phyloP scores from a whole-genome alignment of 345 rosid species.

The Eucalyptus pumila region DNA sequence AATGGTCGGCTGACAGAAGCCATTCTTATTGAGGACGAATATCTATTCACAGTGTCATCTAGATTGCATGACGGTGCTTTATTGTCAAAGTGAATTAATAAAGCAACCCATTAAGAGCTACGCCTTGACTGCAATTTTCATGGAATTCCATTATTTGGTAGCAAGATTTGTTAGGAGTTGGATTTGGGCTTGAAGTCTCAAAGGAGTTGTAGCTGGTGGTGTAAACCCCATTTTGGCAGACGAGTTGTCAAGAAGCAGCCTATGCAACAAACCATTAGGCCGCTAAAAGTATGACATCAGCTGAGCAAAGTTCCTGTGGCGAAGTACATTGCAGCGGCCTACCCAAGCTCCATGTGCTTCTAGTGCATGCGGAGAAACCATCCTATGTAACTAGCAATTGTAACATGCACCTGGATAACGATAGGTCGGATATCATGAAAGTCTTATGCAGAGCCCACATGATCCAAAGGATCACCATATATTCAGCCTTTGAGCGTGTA shows the following conservation, averaged over 20 bases:
- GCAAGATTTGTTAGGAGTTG: background rate
- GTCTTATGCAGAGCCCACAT: background rate
- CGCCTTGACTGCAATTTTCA: background rate
- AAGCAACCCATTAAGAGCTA: background rate
- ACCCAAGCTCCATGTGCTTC: background rate
- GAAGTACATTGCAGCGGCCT: background rate
- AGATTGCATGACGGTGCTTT: background rate
- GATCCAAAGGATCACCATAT: background rate
- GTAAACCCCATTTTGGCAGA: background rate
- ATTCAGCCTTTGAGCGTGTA: background rate
- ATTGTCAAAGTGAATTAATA: background rate
- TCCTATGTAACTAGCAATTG: background rate
- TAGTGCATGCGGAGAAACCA: background rate
- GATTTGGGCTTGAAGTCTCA: background rate
- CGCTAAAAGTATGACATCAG: background rate
- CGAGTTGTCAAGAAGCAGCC: background rate
- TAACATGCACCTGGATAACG: background rate
- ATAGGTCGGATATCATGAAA: background rate
- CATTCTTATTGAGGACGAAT: background rate
- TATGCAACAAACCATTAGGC: background rate
- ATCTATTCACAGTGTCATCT: background rate
- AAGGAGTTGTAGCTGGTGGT: background rate
- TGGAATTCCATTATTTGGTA: fast-evolving
- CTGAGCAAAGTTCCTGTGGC: background rate
- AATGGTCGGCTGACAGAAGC: background rate